Conservation (phyloP, 2,329 filamentous ascomycete genomes). For the Fusarium pseudocircinatum region DNA sequence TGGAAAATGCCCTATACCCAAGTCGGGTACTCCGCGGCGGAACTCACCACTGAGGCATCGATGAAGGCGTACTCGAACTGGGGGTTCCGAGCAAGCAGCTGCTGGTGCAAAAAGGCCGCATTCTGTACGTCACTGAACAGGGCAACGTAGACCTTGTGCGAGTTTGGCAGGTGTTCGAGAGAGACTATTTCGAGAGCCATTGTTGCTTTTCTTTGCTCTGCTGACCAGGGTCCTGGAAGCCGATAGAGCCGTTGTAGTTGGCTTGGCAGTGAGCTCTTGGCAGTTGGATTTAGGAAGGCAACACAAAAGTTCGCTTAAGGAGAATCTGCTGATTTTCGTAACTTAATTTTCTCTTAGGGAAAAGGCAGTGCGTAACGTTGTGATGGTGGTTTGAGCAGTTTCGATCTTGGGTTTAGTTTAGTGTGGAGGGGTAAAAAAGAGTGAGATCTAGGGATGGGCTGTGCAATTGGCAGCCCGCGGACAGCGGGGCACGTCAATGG, state of each 20-base stretch:
- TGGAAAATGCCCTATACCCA: not conserved
- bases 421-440: constrained; percentile 39
- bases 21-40: constrained; percentile 23
- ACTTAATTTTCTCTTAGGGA: not conserved
- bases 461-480: not conserved
- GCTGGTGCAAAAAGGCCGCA: constrained; percentile 78
- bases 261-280: not conserved
- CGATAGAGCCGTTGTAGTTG: constrained; percentile 10
- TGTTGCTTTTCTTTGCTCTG: constrained; percentile 6
- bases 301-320: constrained; percentile 7
- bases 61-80: constrained; percentile 95
- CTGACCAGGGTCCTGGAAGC: not conserved
- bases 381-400: constrained; percentile 16
- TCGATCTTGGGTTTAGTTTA: constrained; percentile 25
- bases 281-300: not conserved
- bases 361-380: constrained; percentile 1
- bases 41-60: constrained; percentile 79
- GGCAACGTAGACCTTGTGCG: constrained; percentile 75
- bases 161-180: constrained; percentile 78
- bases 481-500: constrained; percentile 18
- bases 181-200: constrained; percentile 72
- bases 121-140: constrained; percentile 83
- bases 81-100: constrained; percentile 84
- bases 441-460: constrained; percentile 15
- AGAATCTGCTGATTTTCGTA: constrained; percentile 5